phyloP scores from a whole-genome alignment of 495 filamentous ascomycete genomes.

The Penicillium paradoxum region DNA sequence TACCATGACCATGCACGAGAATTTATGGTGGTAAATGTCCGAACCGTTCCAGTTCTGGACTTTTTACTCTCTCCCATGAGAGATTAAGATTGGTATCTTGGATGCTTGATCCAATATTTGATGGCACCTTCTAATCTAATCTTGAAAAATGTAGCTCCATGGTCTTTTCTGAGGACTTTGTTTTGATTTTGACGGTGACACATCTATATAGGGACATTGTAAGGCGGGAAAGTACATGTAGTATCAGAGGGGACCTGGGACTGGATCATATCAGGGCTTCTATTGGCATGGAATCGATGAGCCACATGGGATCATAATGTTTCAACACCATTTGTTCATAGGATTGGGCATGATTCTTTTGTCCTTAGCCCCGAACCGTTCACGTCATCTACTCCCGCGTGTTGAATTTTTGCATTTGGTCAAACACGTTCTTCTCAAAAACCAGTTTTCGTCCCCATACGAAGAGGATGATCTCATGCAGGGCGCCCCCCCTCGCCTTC shows the following conservation, averaged over 20 bases:
- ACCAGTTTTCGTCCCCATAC: background rate
- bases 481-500: background rate
- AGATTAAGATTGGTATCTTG: background rate
- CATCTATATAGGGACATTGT: background rate
- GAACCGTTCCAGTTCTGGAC: background rate
- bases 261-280: background rate
- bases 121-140: background rate
- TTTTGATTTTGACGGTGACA: background rate
- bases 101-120: background rate
- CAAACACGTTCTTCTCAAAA: background rate
- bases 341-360: background rate
- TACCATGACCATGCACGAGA: background rate
- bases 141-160: background rate
- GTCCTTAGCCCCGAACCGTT: background rate
- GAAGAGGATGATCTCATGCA: background rate
- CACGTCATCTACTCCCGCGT: background rate
- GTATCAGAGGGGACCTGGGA: background rate
- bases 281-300: background rate
- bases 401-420: background rate
- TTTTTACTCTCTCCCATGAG: background rate
- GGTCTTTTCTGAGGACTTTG: background rate
- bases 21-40: background rate
- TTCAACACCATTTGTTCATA: background rate
- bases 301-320: background rate
- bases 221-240: background rate